Base-by-base conservation (phyloP, 805 yeast genomes). In the Candida boidinii region DNA sequence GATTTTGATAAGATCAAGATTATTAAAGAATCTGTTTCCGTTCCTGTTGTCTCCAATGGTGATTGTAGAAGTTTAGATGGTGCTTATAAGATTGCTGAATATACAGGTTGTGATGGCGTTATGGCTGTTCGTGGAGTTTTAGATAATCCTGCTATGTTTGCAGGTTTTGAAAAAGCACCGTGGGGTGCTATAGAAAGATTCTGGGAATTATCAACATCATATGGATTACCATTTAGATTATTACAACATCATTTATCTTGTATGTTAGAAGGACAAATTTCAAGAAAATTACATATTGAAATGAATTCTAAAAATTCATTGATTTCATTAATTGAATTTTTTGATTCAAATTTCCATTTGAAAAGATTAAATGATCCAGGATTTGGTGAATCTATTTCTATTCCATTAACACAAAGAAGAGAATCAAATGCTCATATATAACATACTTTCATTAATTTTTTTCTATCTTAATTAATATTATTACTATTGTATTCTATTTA, bases 1-100 rank as follows among this genome's bases (percentile, higher is more conserved):
- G 73, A 88, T 53, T 68, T 79, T 27, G 92, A 82, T 17, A 95
- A 94, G 12, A 88, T 92, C 26, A 74, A 70, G 46, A 54, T 58
- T 8, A 68, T 92, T 12, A 73, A 76, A 38, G 68, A 69, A 15
- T 56, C 63, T n/a, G 73, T 71, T 4, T 49, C 44, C 4, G 75
- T 80, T 1, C 97, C 96, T 0, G 87, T 92, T 1, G 80, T 92
- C n/a, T 96, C 97, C 2, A 92, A 92, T 49, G 98, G 98, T n/a
- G 97, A 92, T 56, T 88, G 95, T 48, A 81, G 81, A 48, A 51
- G 70, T 1, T 57, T 76, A 17, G 60, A 64, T 13, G 95, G 86
- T 51, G 79, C 82, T n/a, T 46, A 61, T 27, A 49, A 53, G 14
- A 88, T 90, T 18, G 73, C 74, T 0, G 59, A 69, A 10, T 52